Evolutionary conservation across 1,284 basidiomycete species (phyloP).

Genomic region (Papiliotrema flavescens): DNA sequence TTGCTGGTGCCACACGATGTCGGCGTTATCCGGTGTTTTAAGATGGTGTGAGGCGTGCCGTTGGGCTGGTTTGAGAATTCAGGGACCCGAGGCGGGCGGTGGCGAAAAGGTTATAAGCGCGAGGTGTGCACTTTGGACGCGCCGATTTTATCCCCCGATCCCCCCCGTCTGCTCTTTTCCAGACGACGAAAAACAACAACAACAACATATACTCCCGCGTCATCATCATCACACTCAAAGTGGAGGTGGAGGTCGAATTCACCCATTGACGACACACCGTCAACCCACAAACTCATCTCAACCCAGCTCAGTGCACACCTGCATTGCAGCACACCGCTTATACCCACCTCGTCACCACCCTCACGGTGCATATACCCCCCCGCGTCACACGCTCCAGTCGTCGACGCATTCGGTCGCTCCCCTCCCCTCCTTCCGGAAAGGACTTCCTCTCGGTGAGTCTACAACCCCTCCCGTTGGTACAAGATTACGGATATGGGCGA

Average conservation of each 20-base stretch:
- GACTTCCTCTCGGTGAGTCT: too few species aligned
- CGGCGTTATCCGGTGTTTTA: slow-evolving; percentile 2
- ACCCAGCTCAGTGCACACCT: background rate
- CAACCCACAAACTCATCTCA: background rate
- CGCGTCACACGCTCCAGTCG: too few species aligned
- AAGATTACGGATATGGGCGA: too few species aligned
- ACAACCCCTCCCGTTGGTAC: too few species aligned
- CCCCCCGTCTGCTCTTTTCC: background rate
- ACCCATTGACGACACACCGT: slow-evolving; percentile 7
- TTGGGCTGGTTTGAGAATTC: background rate
- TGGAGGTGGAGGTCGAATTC: slow-evolving; percentile 4
- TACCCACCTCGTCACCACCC: background rate
- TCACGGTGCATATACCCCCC: too few species aligned
- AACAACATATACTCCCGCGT: background rate
- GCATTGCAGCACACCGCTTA: background rate
- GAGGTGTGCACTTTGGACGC: too few species aligned
- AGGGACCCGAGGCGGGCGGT: background rate
- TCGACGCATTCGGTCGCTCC: too few species aligned
- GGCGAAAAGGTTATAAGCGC: background rate
- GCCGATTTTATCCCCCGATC: too few species aligned
- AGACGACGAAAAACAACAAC: background rate
- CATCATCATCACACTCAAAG: background rate
- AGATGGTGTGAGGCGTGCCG: background rate
- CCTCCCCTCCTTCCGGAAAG: too few species aligned
- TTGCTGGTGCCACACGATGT: background rate